These are phyloP conservation scores for Pseudogymnoascus sp. DNA, from an alignment of 2,329 filamentous ascomycete species.

Conservation along the genomic window DNA sequence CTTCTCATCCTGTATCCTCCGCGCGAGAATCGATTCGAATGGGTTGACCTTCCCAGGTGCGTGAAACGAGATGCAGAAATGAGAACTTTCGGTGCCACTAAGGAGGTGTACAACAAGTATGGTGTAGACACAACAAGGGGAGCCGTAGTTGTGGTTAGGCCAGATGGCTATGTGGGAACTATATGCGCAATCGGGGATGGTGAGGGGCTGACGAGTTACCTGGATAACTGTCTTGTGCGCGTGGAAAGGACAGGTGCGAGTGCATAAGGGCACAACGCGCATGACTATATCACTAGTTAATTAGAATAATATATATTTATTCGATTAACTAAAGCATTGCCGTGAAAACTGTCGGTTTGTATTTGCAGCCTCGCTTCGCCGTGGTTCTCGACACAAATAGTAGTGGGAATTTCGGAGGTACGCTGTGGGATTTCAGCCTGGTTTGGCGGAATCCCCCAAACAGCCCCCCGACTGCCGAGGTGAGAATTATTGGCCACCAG, in stretches of 20 bases:
- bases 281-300: background rate
- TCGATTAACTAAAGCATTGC: background rate
- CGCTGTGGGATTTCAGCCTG: too few relatives aligned
- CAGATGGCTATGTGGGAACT: constrained; percentile 64
- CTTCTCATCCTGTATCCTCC: constrained; percentile 47
- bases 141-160: constrained; percentile 56
- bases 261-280: background rate
- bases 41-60: constrained; percentile 36
- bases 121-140: constrained; percentile 54
- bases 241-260: background rate
- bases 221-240: constrained; percentile 1
- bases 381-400: background rate
- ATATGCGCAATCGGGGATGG: constrained; percentile 35
- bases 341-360: background rate
- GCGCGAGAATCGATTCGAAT: constrained; percentile 11
- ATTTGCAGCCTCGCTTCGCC: background rate
- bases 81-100: constrained; percentile 41
- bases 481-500: background rate
- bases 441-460: too few relatives aligned
- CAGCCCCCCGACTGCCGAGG: background rate
- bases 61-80: constrained; percentile 60
- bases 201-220: constrained; percentile 14
- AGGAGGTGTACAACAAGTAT: constrained; percentile 55
- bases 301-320: background rate
- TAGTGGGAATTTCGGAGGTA: too few relatives aligned